Percentiles rank a stretch among this genome's conserved stretches.
Conservation (phyloP, 148 eudicot species). For the Amaranthus palmeri region DNA sequence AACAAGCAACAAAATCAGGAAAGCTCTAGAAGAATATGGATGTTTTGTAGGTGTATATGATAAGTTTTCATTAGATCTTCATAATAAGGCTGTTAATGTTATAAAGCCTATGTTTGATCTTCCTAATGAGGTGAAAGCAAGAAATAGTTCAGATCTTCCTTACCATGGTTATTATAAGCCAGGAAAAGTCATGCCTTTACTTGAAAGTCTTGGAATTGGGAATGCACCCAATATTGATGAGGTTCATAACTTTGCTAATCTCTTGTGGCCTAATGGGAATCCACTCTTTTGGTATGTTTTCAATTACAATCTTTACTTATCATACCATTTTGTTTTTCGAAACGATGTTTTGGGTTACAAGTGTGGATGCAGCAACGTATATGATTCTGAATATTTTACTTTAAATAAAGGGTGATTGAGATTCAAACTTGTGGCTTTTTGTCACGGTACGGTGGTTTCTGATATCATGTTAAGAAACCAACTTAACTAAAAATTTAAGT, state of each 20-base stretch:
- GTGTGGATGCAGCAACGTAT: no score
- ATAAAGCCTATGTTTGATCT: constrained; percentile 34
- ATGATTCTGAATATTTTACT: no score
- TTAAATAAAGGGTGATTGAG: no score
- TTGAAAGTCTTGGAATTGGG: constrained; percentile 44
- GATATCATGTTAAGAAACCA: no score
- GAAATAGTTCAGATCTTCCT: constrained; percentile 31
- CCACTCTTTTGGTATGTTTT: no score
- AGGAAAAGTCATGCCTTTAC: constrained; percentile 32
- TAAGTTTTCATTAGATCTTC: constrained; percentile 26
- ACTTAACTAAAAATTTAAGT: no score
- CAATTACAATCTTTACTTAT: no score
- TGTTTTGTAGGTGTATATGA: constrained; percentile 39
- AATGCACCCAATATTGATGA: constrained; percentile 24
- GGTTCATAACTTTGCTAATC: constrained; percentile 32
- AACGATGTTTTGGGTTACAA: no score
- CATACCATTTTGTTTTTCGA: no score
- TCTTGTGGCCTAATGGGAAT: constrained; percentile 49
- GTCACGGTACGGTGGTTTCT: no score
- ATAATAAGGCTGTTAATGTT: constrained; percentile 25
- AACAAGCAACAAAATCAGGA: constrained; percentile 29
- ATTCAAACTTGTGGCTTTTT: no score
- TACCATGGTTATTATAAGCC: constrained; percentile 42
- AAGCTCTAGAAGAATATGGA: constrained; percentile 51
- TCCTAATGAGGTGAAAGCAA: constrained; percentile 37